phyloP scores from a whole-genome alignment of 2,329 filamentous ascomycete genomes.

The Diaporthe sp. region DNA sequence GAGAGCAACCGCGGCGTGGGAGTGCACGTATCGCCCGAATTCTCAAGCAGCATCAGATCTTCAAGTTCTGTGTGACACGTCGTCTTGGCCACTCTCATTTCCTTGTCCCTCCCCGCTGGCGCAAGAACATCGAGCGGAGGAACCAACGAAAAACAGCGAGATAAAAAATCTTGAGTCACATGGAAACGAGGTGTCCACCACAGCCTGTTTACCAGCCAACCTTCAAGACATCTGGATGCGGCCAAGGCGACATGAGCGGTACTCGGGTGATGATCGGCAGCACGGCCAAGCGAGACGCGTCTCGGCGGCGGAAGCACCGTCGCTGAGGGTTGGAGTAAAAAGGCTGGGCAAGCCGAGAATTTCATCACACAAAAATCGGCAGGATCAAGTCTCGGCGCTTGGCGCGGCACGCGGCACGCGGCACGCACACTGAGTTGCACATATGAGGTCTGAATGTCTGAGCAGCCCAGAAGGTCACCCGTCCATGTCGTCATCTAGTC shows the following conservation, averaged over 20 bases:
- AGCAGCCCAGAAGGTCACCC: constrained; percentile 11
- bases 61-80: no score
- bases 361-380: constrained; percentile 3
- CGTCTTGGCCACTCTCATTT: background rate
- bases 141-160: background rate
- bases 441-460: background rate
- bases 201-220: background rate
- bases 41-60: background rate
- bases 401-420: constrained; percentile 20
- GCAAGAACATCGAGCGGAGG: background rate
- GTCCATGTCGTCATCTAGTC: constrained; percentile 10
- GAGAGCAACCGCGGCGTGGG: no score
- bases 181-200: no score
- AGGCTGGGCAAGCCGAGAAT: background rate
- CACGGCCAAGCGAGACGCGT: constrained; percentile 14
- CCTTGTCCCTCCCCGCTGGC: background rate
- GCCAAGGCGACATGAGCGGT: background rate
- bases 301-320: constrained; percentile 10
- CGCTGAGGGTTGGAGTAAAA: background rate
- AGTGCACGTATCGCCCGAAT: background rate
- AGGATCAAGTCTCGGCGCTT: constrained; percentile 21
- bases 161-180: background rate
- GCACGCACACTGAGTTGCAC: background rate
- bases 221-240: background rate
- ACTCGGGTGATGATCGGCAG: constrained; percentile 22